Evolutionary conservation across 306 rosid genomes (phyloP), one percentile per base, ranked within the genome.

Genomic region (Senna siamea): DNA sequence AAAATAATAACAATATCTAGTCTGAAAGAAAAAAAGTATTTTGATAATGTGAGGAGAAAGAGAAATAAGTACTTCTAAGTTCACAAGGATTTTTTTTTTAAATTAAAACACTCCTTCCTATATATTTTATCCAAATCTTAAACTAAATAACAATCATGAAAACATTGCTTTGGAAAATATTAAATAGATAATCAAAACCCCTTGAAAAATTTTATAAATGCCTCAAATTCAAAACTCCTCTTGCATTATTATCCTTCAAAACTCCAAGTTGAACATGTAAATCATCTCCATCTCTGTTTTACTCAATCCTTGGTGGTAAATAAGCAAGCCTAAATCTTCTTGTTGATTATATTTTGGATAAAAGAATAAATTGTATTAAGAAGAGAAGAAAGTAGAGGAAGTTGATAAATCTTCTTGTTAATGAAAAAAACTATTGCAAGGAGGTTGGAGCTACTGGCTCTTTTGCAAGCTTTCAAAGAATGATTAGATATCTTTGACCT

Each of bases 401-500:
- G 40, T 44, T 44, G 50, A 14, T 15, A 47, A 47, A 47, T 47
- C 53, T 43, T 4, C 0, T 6, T 7, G 8, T 2, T 59, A 7
- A 34, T 0, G 3, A 11, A 47, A 47, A 47, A 46, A 15, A 15
- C 19, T 14, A 47, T 5, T 15, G 7, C n/a, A n/a, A n/a, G n/a
- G n/a, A n/a, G n/a, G n/a, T n/a, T n/a, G n/a, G n/a, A n/a, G 65
- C 65, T 14, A 3, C 20, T 1, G 38, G 20, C 22, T 26, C 61
- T 70, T 40, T 72, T 18, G 58, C 40, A 37, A 43, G 56, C 66
- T 76, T 65, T 32, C 66, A 9, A 51, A 8, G 23, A 37, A 37
- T 37, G 26, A 52, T 9, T n/a, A 17, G 22, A 48, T 0, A 5
- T 14, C 52, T 47, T 51, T 52, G 13, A 26, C 23, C 57, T 52